Evolutionary conservation across 768 basidiomycete species (phyloP), one percentile per base, ranked within the genome.

Genomic region (Tulasnella sp.): DNA sequence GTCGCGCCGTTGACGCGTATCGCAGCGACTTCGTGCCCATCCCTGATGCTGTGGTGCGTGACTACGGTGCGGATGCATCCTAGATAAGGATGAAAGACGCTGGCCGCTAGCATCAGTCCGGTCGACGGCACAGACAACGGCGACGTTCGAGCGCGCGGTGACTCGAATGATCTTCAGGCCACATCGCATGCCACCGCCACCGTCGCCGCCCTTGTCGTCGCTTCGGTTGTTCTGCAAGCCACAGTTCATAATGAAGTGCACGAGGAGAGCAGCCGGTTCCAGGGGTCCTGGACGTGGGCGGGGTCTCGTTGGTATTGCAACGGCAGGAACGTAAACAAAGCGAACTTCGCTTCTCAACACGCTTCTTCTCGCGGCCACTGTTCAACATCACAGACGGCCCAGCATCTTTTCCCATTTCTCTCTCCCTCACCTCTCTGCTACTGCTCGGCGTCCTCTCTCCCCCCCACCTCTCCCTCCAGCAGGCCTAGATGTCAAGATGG

Each of bases 311-410:
- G 61, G 61, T 67, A 67, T 67, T 67, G 61, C 61, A 35, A 67
- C 61, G 61, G 61, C 61, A 67, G 61, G 61, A 67, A 67, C 61
- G 61, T 67, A 67, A 67, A 67, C 61, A 67, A 67, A 67, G 61
- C 61, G 55, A n/a, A 10, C 15, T 57, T 23, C 0, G 61, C 61
- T 67, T 67, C 61, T 67, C n/a, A 67, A 16, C 61, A 67, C 61
- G 61, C 61, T 67, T 67, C 61, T 67, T 67, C 61, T 46, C 32
- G 61, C 61, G 61, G 61, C 61, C 61, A 32, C 61, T 67, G 61
- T 67, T 67, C 61, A 67, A 67, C 61, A 26, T 67, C 61, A 67
- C 61, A 10, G 15, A 1, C 5, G 55, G 55, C 20, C 26, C 61
- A 26, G 26, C 61, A 13, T 4, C 57, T 67, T 29, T 32, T n/a